Conservation (phyloP, 2,329 filamentous ascomycete genomes). For the Hypoxylon sp. region DNA sequence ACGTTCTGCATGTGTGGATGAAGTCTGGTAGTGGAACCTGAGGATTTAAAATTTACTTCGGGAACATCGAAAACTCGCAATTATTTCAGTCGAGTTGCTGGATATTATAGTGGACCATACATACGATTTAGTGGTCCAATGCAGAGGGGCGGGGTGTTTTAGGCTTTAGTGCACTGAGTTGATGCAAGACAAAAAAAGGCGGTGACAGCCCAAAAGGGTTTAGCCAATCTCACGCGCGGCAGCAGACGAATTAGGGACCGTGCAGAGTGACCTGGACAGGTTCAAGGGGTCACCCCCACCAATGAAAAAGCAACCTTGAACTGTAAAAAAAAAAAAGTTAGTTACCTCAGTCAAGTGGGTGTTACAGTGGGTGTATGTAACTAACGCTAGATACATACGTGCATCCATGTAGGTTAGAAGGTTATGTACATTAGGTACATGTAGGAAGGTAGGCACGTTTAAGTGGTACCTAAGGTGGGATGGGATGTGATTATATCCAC, state of each 20-base stretch:
- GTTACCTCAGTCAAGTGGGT: conserved; percentile 24
- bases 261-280: conserved; percentile 25
- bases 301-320: conserved; percentile 34
- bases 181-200: conserved; percentile 51
- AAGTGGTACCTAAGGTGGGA: conserved; percentile 13
- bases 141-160: conserved; percentile 28
- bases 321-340: conserved; percentile 50
- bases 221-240: conserved; percentile 34
- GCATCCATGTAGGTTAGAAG: conserved; percentile 2
- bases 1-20: neutral
- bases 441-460: neutral
- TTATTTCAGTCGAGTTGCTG: neutral
- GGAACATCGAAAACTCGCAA: conserved; percentile 12
- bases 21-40: conserved; percentile 2
- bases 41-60: conserved; percentile 11
- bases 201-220: conserved; percentile 50
- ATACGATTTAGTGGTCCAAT: conserved; percentile 31
- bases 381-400: conserved; percentile 8
- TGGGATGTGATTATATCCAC: conserved; percentile 43
- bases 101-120: conserved; percentile 29
- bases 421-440: too few species aligned
- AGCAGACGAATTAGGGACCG: conserved; percentile 49
- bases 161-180: conserved; percentile 37
- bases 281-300: conserved; percentile 46
- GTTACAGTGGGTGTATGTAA: neutral